Evolutionary conservation across 176 grass and related monocot genomes (phyloP), one percentile per base, ranked within the genome.

Genomic region (Aegilops tauschii): DNA sequence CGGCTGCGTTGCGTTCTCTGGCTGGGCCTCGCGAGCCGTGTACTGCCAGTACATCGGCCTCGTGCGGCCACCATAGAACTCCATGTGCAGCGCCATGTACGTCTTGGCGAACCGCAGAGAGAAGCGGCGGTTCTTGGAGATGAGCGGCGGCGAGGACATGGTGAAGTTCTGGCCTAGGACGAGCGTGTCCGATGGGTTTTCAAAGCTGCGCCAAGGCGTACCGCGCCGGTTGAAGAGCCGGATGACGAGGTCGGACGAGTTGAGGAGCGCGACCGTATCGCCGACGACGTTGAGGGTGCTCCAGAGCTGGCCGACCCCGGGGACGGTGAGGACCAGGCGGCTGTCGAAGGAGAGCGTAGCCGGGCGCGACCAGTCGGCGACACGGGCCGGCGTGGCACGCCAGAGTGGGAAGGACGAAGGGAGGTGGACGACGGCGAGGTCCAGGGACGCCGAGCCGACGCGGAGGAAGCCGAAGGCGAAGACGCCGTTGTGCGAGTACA

Each of bases 391-490:
- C 37, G 81, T 69, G 52, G 92, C 88, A 40, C 88, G 81, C 90
- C 92, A 97, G 54, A 97, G 37, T 1, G 88, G 81, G 75, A 82
- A 68, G 4, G 90, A 92, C 16, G 95, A 94, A 3, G 95, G 81
- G 14, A 94, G 73, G 83, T 97, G 95, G 40, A 94, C 64, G 10
- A 97, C 88, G 20, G 86, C 88, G 36, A 94, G 92, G 84, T 94
- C 88, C 5, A 97, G 88, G 8, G 91, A 73, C 3, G 78, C 79
- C 8, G 66, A 2, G 76, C 86, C 90, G 2, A 91, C 86, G 58
- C 80, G 90, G 80, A 97, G 90, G 90, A 97, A 97, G 65, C 90
- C 95, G 2, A 97, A 82, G 47, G 92, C 83, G 79, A 97, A 91
- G 31, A 68, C 69, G 71, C 90, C 86, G 76, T 63, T 91, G 0